phyloP scores from a whole-genome alignment of 1,139 yeast genomes.

The Debaryomycetaceae sp. region DNA sequence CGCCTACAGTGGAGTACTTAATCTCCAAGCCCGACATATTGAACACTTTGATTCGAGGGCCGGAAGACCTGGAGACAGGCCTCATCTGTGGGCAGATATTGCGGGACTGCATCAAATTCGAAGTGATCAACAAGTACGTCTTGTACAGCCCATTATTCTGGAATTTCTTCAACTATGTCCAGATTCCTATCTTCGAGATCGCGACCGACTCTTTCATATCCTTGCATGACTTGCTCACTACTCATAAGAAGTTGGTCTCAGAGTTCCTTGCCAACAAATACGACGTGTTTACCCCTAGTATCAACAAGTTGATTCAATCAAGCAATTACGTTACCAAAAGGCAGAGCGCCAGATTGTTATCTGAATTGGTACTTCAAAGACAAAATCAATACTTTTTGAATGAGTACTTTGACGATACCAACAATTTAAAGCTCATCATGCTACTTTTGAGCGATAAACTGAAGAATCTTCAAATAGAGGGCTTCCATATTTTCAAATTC shows the following conservation, averaged over 20 bases:
- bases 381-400: constrained; percentile 72
- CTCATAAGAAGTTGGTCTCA: constrained; percentile 64
- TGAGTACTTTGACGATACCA: constrained; percentile 74
- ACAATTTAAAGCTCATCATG: constrained; percentile 83
- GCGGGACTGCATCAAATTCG: constrained; percentile 83
- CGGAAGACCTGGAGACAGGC: constrained; percentile 69
- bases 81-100: constrained; percentile 74
- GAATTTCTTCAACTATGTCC: constrained; percentile 79
- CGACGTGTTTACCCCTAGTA: constrained; percentile 52
- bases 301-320: constrained; percentile 69
- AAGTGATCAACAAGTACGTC: constrained; percentile 59
- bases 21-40: constrained; percentile 62
- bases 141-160: constrained; percentile 60
- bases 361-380: constrained; percentile 71
- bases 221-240: constrained; percentile 62
- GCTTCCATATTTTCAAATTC: constrained; percentile 88
- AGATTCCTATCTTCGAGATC: constrained; percentile 75
- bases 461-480: constrained; percentile 83
- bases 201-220: constrained; percentile 89
- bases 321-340: constrained; percentile 88
- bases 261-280: constrained; percentile 62
- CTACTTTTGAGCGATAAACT: constrained; percentile 81
- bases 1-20: constrained; percentile 86
- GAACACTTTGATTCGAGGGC: constrained; percentile 60
- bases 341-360: constrained; percentile 77